A percentile compares a stretch with the other conserved stretches of the same genome.
These are phyloP conservation scores for Linnemannia zychae DNA, from an alignment of 192 early-diverging fungal genomes.

Conservation along the genomic window DNA sequence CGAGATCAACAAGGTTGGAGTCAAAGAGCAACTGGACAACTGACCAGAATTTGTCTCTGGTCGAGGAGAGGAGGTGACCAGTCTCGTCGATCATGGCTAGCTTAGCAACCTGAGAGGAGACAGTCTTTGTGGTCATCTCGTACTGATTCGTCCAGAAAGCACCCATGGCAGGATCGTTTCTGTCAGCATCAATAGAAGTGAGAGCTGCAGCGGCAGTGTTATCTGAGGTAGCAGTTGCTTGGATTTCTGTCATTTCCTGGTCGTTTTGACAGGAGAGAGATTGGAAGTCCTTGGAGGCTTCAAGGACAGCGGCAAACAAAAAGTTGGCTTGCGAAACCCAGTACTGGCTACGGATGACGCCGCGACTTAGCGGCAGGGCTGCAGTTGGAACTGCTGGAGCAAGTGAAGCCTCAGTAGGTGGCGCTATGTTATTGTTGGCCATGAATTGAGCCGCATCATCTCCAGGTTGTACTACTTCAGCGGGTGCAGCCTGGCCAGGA, in stretches of 20 bases:
- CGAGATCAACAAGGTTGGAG: slow-evolving; percentile 18
- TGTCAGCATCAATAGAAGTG: background rate
- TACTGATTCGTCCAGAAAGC: background rate
- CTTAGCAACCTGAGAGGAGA: background rate
- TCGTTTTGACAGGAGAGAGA: background rate
- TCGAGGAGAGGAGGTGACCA: background rate
- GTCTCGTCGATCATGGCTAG: background rate
- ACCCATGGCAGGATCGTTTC: background rate
- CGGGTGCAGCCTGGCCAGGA: too few species aligned
- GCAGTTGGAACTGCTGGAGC: background rate
- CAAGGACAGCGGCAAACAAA: slow-evolving; percentile 2
- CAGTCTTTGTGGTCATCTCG: slow-evolving; percentile 1
- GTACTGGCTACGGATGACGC: background rate
- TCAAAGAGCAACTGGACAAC: slow-evolving; percentile 30
- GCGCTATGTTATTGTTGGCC: background rate
- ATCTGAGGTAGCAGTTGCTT: background rate
- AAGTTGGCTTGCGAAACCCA: slow-evolving; percentile 2
- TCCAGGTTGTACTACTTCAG: background rate
- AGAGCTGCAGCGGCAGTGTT: background rate
- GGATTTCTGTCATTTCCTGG: background rate
- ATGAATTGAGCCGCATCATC: background rate
- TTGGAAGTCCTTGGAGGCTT: background rate
- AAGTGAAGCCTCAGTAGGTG: background rate
- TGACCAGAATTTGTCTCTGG: slow-evolving; percentile 3
- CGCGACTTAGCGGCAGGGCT: background rate